Evolutionary conservation across 192 early-diverging fungal species (phyloP).

Genomic region (Piromyces sp.): DNA sequence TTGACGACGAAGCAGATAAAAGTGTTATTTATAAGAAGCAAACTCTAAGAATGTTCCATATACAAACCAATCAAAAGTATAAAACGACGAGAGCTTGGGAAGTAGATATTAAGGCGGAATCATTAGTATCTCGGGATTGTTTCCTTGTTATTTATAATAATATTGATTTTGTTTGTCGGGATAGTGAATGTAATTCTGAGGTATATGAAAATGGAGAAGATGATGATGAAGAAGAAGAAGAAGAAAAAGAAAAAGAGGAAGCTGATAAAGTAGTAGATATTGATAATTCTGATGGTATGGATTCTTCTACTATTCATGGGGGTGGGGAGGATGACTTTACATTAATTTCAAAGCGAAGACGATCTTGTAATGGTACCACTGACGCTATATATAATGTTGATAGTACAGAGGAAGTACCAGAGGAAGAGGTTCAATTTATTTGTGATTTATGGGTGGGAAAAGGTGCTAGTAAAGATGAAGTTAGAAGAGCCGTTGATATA

Average conservation of each 20-base stretch:
- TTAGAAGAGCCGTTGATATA: not conserved
- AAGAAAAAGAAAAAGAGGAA: not conserved
- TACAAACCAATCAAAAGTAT: constrained; percentile 21
- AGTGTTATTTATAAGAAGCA: not conserved
- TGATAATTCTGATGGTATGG: too few species aligned
- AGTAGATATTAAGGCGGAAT: constrained; percentile 3
- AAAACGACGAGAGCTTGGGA: constrained; percentile 23
- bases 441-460: not conserved
- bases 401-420: too few species aligned
- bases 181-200: not conserved
- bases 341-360: not conserved
- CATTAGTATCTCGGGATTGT: constrained; percentile 21
- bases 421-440: not conserved
- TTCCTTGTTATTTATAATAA: constrained; percentile 15
- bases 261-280: too few species aligned
- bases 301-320: not conserved
- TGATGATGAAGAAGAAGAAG: not conserved
- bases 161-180: not conserved
- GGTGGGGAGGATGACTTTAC: not conserved
- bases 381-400: too few species aligned
- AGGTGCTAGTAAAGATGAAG: not conserved
- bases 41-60: constrained; percentile 16
- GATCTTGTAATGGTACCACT: too few species aligned
- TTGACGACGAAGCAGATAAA: not conserved
- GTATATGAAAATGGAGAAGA: not conserved